These are phyloP conservation scores for Acorus gramineus DNA, from an alignment of 106 monocot genomes.

Conservation along the genomic window DNA sequence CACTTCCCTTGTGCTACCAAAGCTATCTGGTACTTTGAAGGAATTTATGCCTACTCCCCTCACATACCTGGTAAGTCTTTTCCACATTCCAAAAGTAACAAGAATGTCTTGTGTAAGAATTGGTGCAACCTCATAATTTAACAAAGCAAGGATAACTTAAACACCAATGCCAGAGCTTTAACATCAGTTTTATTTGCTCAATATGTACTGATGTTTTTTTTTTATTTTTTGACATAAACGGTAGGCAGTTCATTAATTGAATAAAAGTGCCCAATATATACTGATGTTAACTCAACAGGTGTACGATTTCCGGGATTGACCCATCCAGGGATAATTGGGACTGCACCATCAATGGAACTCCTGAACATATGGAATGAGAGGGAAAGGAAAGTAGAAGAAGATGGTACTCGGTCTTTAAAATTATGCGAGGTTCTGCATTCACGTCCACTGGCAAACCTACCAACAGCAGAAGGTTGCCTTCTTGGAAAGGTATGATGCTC, in stretches of 20 bases:
- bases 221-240: neutral
- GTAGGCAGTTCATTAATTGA: neutral
- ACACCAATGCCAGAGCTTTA: too few relatives aligned
- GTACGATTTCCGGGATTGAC: constrained; percentile 77
- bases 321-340: constrained; percentile 76
- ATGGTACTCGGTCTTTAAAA: constrained; percentile 21
- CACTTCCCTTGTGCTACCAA: constrained; percentile 81
- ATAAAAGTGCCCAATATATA: neutral
- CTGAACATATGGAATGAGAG: constrained; percentile 81
- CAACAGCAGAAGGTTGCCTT: constrained; percentile 51
- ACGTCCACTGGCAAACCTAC: constrained; percentile 63
- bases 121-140: too few relatives aligned
- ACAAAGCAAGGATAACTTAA: too few relatives aligned
- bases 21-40: constrained; percentile 95
- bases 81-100: too few relatives aligned
- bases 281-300: constrained; percentile 21
- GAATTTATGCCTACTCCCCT: constrained; percentile 82
- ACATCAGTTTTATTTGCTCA: too few relatives aligned
- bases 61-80: constrained; percentile 57
- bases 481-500: constrained; percentile 52
- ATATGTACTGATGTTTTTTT: neutral
- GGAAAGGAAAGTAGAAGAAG: constrained; percentile 55
- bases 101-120: too few relatives aligned
- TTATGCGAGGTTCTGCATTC: constrained; percentile 75
- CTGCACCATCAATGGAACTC: constrained; percentile 75